Evolutionary conservation across 2,329 filamentous ascomycete genomes (phyloP).

Genomic region (Amauroascus niger): DNA sequence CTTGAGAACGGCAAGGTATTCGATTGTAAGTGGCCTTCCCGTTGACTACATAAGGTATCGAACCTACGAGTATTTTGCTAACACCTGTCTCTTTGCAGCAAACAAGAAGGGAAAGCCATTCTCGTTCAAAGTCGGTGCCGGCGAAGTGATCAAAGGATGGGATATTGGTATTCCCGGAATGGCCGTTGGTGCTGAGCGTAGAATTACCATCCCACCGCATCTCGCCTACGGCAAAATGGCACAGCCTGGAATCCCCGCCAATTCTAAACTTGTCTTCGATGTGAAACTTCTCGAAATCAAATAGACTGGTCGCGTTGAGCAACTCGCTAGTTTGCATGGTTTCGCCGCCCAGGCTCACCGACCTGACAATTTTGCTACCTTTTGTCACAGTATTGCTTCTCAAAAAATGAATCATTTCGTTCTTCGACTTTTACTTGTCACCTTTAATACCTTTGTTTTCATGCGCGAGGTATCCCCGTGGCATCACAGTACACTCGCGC

Average conservation of each 20-base stretch:
- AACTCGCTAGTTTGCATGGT: neutral
- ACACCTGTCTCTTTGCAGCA: constrained; percentile 42
- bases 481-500: neutral
- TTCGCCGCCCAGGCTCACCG: neutral
- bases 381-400: neutral
- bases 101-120: constrained; percentile 99
- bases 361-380: neutral
- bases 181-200: constrained; percentile 84
- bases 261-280: constrained; percentile 88
- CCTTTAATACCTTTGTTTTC: neutral
- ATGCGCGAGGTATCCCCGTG: neutral
- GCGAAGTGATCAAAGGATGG: constrained; percentile 98
- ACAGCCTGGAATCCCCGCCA: constrained; percentile 75
- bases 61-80: neutral
- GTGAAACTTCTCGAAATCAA: constrained; percentile 77
- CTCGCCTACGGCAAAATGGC: constrained; percentile 82
- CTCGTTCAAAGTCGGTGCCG: constrained; percentile 84
- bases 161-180: constrained; percentile 90
- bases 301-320: constrained; percentile 39
- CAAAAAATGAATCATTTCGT: neutral
- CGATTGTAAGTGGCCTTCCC: constrained; percentile 58
- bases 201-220: constrained; percentile 76
- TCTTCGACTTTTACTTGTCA: neutral
- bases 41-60: neutral
- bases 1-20: constrained; percentile 90